Conservation (phyloP, 2,329 filamentous ascomycete species). For the Cercospora canescens region DNA sequence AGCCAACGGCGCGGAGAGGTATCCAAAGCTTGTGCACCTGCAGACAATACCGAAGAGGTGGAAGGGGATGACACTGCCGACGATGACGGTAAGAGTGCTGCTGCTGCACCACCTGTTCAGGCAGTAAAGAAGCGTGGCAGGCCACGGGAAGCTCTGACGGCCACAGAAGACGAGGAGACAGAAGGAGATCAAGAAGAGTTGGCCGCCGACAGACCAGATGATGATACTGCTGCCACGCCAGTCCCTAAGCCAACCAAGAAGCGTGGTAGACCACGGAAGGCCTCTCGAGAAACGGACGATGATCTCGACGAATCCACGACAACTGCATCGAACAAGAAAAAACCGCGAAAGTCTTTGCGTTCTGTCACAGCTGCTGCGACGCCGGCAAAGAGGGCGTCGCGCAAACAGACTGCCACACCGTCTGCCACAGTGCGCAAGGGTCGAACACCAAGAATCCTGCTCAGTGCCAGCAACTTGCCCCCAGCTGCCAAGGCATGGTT, state of each 20-base stretch:
- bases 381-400: neutral
- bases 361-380: neutral
- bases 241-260: neutral
- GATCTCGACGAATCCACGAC: neutral
- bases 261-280: neutral
- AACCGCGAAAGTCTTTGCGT: neutral
- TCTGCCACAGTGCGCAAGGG: neutral
- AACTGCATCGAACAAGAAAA: neutral
- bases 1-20: neutral
- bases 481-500: conserved; percentile 35
- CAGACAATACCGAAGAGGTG: neutral
- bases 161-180: neutral
- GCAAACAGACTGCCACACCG: neutral
- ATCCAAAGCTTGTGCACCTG: neutral
- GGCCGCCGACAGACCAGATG: no score
- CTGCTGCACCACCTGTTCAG: neutral
- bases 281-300: neutral
- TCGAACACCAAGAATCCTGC: conserved; percentile 23
- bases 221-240: neutral
- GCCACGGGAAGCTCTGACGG: neutral
- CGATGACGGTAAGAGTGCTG: neutral
- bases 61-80: neutral
- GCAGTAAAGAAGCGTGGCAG: neutral
- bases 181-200: no score
- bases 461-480: conserved; percentile 22